Conservation (phyloP, 2,329 filamentous ascomycete genomes). For the Botrytis tulipae region DNA sequence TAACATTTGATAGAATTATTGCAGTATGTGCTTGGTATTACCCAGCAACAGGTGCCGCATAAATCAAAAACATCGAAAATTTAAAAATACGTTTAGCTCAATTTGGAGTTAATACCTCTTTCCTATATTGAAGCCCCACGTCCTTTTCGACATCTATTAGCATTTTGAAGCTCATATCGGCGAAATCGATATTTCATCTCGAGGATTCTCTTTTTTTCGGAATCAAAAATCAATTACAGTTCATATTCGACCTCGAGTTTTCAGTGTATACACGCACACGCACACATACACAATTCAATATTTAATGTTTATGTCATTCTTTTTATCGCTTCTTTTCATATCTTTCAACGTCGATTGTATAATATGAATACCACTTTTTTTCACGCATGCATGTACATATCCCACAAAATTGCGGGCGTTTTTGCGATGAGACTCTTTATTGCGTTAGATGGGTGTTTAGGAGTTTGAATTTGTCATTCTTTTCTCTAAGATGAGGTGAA, state of each 20-base stretch:
- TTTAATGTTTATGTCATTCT: slow-evolving; percentile 7
- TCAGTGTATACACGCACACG: background rate
- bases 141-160: background rate
- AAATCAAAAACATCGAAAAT: background rate
- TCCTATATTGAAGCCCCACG: background rate
- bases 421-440: background rate
- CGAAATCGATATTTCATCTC: background rate
- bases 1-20: slow-evolving; percentile 23
- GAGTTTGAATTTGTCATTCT: background rate
- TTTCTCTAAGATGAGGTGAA: background rate
- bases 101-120: background rate
- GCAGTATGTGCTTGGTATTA: slow-evolving; percentile 31
- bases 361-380: background rate
- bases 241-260: background rate
- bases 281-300: background rate
- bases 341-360: background rate
- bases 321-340: background rate
- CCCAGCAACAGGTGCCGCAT: slow-evolving; percentile 10
- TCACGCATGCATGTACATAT: slow-evolving; percentile 13
- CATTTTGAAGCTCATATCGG: background rate
- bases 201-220: background rate
- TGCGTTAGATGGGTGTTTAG: background rate
- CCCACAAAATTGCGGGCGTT: background rate
- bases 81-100: background rate
- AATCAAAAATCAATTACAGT: background rate